phyloP scores from a whole-genome alignment of 1,284 basidiomycete genomes.

The Pholiota adiposa region DNA sequence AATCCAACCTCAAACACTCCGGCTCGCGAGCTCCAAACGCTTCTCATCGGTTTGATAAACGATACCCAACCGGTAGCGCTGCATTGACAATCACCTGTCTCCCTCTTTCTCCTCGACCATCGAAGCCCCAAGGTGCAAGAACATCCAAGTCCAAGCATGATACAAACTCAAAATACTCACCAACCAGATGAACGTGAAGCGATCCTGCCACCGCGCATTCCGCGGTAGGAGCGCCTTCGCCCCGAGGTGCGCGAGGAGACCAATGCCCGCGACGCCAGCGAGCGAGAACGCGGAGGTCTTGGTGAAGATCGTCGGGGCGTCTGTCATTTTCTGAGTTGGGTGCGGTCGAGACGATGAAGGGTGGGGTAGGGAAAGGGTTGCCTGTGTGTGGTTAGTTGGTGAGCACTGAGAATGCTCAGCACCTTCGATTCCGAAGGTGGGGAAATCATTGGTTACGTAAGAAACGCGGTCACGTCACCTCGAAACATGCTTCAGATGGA shows the following conservation, averaged over 20 bases:
- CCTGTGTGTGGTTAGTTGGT: background rate
- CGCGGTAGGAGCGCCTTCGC: slow-evolving; percentile 62
- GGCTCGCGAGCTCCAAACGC: no score
- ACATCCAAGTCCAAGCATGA: no score
- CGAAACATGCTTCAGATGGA: no score
- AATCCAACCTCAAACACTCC: no score
- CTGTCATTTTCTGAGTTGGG: background rate
- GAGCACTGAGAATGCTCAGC: background rate
- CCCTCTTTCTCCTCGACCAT: no score
- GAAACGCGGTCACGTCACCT: background rate
- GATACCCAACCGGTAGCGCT: no score
- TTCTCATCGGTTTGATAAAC: no score
- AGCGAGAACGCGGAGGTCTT: slow-evolving; percentile 69
- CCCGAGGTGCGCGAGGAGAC: slow-evolving; percentile 51
- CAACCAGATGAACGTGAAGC: slow-evolving; percentile 74
- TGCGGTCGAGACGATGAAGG: background rate
- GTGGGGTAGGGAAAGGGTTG: background rate
- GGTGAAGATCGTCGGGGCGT: slow-evolving; percentile 56
- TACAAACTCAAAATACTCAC: slow-evolving; percentile 40
- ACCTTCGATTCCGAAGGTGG: no score
- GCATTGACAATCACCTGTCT: no score
- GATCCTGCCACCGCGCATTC: slow-evolving; percentile 64
- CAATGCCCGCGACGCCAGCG: slow-evolving; percentile 56
- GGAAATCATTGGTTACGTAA: background rate
- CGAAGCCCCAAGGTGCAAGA: no score